A percentile compares a stretch with the other conserved stretches of the same genome.
These are phyloP conservation scores for Sporothrix curviconia DNA, from an alignment of 2,329 filamentous ascomycete genomes.

Conservation along the genomic window DNA sequence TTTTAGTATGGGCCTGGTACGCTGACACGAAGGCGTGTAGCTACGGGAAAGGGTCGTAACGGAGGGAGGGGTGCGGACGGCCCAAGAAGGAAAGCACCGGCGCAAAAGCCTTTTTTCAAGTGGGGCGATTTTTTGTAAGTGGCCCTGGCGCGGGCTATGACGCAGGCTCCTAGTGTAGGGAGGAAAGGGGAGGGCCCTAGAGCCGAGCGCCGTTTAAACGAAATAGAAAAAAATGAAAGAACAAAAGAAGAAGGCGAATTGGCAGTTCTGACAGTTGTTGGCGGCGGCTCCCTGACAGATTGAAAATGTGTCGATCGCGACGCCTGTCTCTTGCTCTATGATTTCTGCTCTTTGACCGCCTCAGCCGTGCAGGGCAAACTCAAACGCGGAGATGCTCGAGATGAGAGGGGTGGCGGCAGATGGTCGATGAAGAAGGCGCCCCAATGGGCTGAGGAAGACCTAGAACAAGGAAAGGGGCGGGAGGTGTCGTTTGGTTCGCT, in stretches of 20 bases:
- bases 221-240: not conserved
- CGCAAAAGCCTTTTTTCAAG: slow-evolving; percentile 1
- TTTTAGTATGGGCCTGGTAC: slow-evolving; percentile 2
- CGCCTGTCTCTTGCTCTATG: too few relatives aligned
- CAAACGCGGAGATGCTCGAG: too few relatives aligned
- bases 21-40: not conserved
- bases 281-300: too few relatives aligned
- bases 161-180: slow-evolving; percentile 7
- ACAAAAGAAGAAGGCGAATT: too few relatives aligned
- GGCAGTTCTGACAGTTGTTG: too few relatives aligned
- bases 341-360: too few relatives aligned
- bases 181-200: not conserved
- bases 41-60: not conserved
- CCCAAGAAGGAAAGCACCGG: not conserved
- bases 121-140: slow-evolving; percentile 4
- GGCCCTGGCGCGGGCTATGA: slow-evolving; percentile 9
- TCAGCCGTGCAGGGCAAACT: too few relatives aligned
- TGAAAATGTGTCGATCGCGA: not conserved
- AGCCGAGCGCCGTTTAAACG: not conserved
- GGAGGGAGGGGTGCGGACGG: not conserved
- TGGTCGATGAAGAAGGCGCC: too few relatives aligned
- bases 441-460: too few relatives aligned
- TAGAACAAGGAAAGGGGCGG: too few relatives aligned
- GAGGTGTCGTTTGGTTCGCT: too few relatives aligned
- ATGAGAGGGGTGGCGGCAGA: too few relatives aligned